Conservation (phyloP, 176 grass and related monocot species). For the Carex parvula region DNA sequence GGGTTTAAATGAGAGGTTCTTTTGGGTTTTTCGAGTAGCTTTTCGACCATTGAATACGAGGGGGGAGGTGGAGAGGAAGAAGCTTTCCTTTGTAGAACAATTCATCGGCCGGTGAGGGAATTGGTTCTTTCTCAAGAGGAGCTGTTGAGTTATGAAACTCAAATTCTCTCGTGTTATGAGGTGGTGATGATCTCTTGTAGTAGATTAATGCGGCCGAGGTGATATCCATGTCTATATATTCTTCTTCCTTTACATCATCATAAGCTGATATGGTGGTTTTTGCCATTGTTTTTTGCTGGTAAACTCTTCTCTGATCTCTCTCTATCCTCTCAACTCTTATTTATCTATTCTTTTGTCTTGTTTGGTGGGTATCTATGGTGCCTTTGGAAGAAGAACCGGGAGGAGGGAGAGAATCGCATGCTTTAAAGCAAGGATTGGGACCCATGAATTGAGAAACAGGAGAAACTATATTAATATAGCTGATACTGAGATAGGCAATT, state of each 20-base stretch:
- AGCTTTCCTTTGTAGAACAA: constrained; percentile 99
- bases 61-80: constrained; percentile 81
- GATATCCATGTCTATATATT: constrained; percentile 87
- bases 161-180: constrained; percentile 54
- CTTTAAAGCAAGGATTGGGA: constrained; percentile 58
- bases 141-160: constrained; percentile 82
- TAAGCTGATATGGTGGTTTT: constrained; percentile 41
- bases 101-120: constrained; percentile 87
- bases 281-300: constrained; percentile 49
- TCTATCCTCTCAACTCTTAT: background rate
- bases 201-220: constrained; percentile 56
- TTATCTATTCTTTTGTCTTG: constrained; percentile 21
- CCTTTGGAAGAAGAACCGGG: constrained; percentile 51
- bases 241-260: constrained; percentile 68
- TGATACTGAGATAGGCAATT: constrained; percentile 8
- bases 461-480: constrained; percentile 18
- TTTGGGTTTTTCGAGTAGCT: constrained; percentile 44
- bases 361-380: constrained; percentile 51
- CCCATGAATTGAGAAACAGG: constrained; percentile 15
- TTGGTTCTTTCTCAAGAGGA: constrained; percentile 36
- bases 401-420: constrained; percentile 37
- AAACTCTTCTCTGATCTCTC: background rate
- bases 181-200: constrained; percentile 50
- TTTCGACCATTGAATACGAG: constrained; percentile 77
- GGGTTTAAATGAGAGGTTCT: constrained; percentile 32